Percentiles rank a stretch among this genome's conserved stretches.
These are phyloP conservation scores for Mortierella hygrophila DNA, from an alignment of 192 early-diverging fungal species.

Conservation along the genomic window DNA sequence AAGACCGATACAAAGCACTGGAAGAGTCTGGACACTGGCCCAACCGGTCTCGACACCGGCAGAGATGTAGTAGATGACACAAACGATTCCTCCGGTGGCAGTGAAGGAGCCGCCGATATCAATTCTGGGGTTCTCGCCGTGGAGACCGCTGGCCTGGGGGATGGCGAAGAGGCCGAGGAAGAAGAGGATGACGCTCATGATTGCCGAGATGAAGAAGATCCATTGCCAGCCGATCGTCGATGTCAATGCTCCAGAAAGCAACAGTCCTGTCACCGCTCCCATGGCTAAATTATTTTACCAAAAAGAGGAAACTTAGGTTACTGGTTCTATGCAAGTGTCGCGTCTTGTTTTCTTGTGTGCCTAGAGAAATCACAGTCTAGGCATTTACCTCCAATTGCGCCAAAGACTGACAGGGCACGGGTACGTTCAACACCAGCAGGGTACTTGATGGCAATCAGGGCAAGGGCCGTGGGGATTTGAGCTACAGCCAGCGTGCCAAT, in stretches of 20 bases:
- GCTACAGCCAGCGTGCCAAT: background rate
- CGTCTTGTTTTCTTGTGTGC: background rate
- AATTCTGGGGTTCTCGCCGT: conserved; percentile 43
- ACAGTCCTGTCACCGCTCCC: conserved; percentile 51
- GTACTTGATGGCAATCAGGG: conserved; percentile 52
- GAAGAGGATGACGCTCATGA: conserved; percentile 44
- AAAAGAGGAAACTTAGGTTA: background rate
- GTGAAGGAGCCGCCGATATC: conserved; percentile 53
- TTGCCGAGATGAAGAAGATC: conserved; percentile 58
- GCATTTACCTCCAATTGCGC: conserved; percentile 53
- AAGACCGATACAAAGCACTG: conserved; percentile 45
- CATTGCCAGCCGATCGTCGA: conserved; percentile 59
- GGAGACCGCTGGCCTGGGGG: conserved; percentile 35
- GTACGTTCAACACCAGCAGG: conserved; percentile 38
- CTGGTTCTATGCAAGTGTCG: background rate
- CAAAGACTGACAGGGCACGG: conserved; percentile 48
- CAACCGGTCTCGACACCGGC: conserved; percentile 54
- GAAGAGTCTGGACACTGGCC: conserved; percentile 42
- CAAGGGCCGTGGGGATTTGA: conserved; percentile 52
- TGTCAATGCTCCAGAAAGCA: conserved; percentile 52
- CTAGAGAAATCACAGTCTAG: background rate
- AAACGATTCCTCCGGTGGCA: conserved; percentile 51
- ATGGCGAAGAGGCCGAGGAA: conserved; percentile 49
- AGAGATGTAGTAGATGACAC: conserved; percentile 55
- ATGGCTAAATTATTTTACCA: conserved; percentile 24